Conservation (phyloP, 2,329 filamentous ascomycete species). For the Pseudocercospora eumusae region DNA sequence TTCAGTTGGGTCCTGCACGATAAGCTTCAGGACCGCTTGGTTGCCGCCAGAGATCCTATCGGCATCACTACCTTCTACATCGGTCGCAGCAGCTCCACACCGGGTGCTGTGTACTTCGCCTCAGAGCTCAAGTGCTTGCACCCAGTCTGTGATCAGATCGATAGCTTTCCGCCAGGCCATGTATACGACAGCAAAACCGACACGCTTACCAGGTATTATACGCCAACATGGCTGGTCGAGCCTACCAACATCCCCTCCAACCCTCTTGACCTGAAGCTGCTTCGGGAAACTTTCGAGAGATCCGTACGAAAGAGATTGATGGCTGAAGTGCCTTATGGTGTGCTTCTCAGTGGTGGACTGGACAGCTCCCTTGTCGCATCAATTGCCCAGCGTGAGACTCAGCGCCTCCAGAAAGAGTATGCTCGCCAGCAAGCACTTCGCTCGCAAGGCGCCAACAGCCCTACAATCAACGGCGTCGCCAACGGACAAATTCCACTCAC, state of each 20-base stretch:
- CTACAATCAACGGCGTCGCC: constrained; percentile 36
- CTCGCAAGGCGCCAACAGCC: constrained; percentile 35
- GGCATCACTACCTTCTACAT: constrained; percentile 98
- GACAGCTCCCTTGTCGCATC: constrained; percentile 74
- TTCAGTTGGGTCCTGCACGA: constrained; percentile 99
- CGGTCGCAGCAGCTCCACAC: constrained; percentile 79
- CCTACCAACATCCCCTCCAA: constrained; percentile 72
- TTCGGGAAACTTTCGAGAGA: constrained; percentile 82
- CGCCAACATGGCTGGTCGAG: constrained; percentile 87
- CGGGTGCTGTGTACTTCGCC: constrained; percentile 87
- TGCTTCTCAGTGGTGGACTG: constrained; percentile 88
- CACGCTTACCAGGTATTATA: constrained; percentile 81
- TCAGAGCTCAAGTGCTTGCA: constrained; percentile 94
- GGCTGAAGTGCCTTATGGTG: constrained; percentile 98
- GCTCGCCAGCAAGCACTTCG: constrained; percentile 45
- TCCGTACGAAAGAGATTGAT: constrained; percentile 95
- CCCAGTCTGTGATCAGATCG: constrained; percentile 91
- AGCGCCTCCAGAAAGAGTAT: constrained; percentile 48
- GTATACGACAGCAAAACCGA: constrained; percentile 93
- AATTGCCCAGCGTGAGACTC: constrained; percentile 25
- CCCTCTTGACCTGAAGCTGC: constrained; percentile 78
- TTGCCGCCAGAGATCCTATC: constrained; percentile 94
- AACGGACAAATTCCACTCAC: constrained; percentile 49
- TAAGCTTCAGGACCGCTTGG: constrained; percentile 86
- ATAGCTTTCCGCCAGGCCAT: constrained; percentile 91